Evolutionary conservation across 139 green algal species (phyloP), one percentile per base, ranked within the genome.

Genomic region (Nannochloris sp.): DNA sequence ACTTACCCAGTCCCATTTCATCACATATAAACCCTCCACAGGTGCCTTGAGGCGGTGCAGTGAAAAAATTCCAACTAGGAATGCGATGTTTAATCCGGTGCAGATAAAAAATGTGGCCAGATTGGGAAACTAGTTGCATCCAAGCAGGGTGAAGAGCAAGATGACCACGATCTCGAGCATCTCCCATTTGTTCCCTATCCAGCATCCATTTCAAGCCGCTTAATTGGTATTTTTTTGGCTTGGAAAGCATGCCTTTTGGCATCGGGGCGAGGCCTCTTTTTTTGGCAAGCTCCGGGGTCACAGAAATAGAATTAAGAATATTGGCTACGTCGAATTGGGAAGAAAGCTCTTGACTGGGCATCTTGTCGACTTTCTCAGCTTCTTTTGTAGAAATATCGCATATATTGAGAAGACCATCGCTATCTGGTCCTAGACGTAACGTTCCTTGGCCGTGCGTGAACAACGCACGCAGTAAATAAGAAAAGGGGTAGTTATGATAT

Each of bases 191-290:
- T 65, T 88, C 81, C 2, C 81, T 71, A 6, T 64, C 54, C 38
- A 86, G 45, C 79, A 86, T 87, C 81, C 81, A 88, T 31, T 72
- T 48, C 57, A 88, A 70, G 9, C 76, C 81, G 44, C 77, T 65
- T 44, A 83, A 70, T 70, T 86, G 80, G 57, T 77, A 86, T 29
- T 59, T 69, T 61, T 84, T 86, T n/a, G 78, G 74, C 9, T 12
- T 27, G 9, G 27, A 19, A 23, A 39, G 9, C 48, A 59, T 19
- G 19, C 19, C 42, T 27, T 51, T 19, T 51, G 42, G 42, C 42
- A 51, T 51, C 42, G 42, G 42, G 42, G 19, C 42, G 42, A 19
- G 42, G n/a, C n/a, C n/a, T n/a, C n/a, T n/a, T n/a, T n/a, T n/a
- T n/a, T n/a, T n/a, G n/a, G n/a, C n/a, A n/a, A n/a, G n/a, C n/a